Conservation (phyloP, 1,284 basidiomycete genomes). For the Trichosporon sp. region DNA sequence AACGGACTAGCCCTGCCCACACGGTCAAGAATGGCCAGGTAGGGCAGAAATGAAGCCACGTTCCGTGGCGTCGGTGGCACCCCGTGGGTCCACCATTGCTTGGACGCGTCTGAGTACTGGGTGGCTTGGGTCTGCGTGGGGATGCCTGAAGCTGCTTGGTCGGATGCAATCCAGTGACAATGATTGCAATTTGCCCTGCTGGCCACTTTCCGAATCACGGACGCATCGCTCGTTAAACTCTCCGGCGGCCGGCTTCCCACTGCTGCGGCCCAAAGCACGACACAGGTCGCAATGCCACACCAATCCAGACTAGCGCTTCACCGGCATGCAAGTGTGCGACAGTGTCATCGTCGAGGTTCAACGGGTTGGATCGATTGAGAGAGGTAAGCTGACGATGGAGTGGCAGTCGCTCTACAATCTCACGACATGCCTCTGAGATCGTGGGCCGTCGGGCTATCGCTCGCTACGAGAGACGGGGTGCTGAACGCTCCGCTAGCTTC, state of each 20-base stretch:
- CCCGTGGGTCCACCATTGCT: background rate
- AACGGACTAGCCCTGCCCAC: background rate
- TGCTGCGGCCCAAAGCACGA: background rate
- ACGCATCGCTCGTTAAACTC: background rate
- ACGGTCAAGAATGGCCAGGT: background rate
- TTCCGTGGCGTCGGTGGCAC: background rate
- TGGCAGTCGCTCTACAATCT: too few species aligned
- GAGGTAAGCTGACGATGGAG: too few species aligned
- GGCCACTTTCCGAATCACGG: background rate
- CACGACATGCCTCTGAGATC: too few species aligned
- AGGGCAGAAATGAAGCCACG: background rate
- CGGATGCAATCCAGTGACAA: too few species aligned
- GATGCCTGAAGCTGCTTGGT: background rate
- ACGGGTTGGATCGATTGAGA: too few species aligned
- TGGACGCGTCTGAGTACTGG: background rate
- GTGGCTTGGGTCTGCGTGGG: background rate
- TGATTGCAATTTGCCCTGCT: background rate
- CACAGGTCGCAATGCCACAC: background rate
- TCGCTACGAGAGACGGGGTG: too few species aligned
- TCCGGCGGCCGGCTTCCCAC: background rate
- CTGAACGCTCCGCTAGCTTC: too few species aligned
- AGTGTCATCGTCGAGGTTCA: background rate
- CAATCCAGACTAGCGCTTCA: background rate
- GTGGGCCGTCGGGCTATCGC: too few species aligned
- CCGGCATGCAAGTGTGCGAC: background rate